These are phyloP conservation scores for Phaeosphaeriaceae sp. DNA, from an alignment of 2,329 filamentous ascomycete species.

Conservation along the genomic window DNA sequence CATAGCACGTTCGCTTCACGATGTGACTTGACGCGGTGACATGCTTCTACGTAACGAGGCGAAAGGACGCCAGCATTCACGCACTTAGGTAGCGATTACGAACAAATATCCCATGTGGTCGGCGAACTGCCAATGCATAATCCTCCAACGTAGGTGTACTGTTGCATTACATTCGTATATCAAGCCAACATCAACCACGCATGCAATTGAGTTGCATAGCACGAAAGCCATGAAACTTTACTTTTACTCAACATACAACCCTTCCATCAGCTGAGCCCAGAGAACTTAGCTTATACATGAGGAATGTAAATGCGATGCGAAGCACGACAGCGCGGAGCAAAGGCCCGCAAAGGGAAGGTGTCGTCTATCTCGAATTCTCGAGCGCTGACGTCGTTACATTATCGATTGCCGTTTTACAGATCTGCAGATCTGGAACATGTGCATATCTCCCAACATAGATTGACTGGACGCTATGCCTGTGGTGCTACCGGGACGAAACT, in stretches of 20 bases:
- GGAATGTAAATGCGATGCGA: not conserved
- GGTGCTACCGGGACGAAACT: not conserved
- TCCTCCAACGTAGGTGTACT: not conserved
- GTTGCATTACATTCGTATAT: not conserved
- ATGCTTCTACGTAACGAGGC: not conserved
- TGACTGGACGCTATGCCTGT: not conserved
- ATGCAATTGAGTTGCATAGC: not conserved
- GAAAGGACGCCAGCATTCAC: too few relatives aligned
- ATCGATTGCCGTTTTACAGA: not conserved
- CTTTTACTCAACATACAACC: not conserved
- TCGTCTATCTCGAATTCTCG: not conserved
- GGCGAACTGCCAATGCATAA: too few relatives aligned
- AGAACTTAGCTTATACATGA: not conserved
- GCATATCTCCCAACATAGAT: not conserved
- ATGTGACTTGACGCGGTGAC: not conserved
- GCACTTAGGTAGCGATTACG: too few relatives aligned
- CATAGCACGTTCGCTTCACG: not conserved
- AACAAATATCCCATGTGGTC: too few relatives aligned
- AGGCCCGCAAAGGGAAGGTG: not conserved
- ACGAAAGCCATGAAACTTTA: not conserved
- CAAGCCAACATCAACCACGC: not conserved
- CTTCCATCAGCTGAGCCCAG: not conserved
- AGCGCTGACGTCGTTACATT: not conserved
- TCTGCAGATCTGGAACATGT: not conserved
- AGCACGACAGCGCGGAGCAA: not conserved